Evolutionary conservation across 176 grass and related monocot species (phyloP), one percentile per base, ranked within the genome.

Genomic region (Rhipidocladum racemiflorum): DNA sequence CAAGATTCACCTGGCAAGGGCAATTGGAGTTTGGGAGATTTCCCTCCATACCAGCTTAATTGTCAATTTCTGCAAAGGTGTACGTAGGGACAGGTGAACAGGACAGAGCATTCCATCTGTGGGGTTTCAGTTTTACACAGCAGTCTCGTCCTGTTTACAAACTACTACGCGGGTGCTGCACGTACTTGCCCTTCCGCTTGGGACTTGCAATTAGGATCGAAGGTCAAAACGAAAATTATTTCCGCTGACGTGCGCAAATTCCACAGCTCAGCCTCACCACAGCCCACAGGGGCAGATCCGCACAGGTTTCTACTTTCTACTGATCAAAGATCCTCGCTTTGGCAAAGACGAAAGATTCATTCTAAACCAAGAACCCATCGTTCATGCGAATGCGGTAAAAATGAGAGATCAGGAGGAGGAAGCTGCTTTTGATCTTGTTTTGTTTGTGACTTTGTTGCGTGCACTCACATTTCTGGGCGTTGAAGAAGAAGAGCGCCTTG

Each of bases 91-190:
- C 43, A 25, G 42, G 42, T 28, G 77, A 70, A 36, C 70, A 68
- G 24, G 42, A 66, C 49, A 81, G 77, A 75, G 81, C 87, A 81
- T 89, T 84, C 81, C 39, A 60, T 48, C 65, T n/a, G 76, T 75
- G 87, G 76, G 69, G 87, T 75, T 73, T 59, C 75, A 79, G 76
- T 65, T 78, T 40, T 49, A 9, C 79, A 12, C 55, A 55, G 72
- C 59, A n/a, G n/a, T n/a, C n/a, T n/a, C 64, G 66, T 59, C 43
- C 61, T 35, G 29, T 65, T 18, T 24, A 70, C n/a, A 15, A 35
- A 15, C 0, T 69, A 18, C 29, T 70, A 61, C n/a, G 30, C 20
- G 29, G 20, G 5, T n/a, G n/a, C n/a, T n/a, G n/a, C n/a, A n/a
- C n/a, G n/a, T n/a, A n/a, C 36, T 76, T 65, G 65, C 42, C 34